Base-by-base conservation (phyloP, 768 basidiomycete species). In the Amanita pseudoporphyria region DNA sequence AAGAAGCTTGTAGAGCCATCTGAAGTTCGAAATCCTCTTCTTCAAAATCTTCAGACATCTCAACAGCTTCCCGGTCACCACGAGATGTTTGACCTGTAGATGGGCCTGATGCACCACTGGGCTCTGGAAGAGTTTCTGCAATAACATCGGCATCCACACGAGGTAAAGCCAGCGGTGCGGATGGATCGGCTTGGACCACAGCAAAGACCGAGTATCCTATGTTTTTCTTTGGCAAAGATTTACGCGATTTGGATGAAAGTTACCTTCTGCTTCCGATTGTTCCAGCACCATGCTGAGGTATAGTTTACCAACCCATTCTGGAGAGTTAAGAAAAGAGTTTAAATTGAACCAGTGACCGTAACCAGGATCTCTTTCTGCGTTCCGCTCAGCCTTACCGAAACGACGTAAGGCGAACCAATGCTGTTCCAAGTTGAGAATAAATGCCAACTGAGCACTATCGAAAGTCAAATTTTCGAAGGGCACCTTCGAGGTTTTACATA, bases 341-440 rank as follows among this genome's bases (percentile, higher is more conserved):
- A 95, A 72, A 62, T 94, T 91, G 67, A 88, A 92, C 90, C 90
- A 93, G 62, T 88, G 81, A 10, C 78, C 82, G 45, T 71, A 67
- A 28, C 71, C 78, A 13, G 64, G 62, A 59, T 79, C 76, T 24
- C 63, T 53, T 30, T 67, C 64, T 22, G 67, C 54, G 47, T 69
- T 61, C n/a, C 73, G 55, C 14, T 64, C 65, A 13, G 75, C 70
- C 46, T 58, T 61, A 16, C 88, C 89, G 59, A 94, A 94, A 16
- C 86, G 79, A 39, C 89, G 81, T 28, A 91, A 70, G 7, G 90
- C 84, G 60, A 87, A 88, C 93, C 93, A 96, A 58, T 95, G 93
- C 47, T 87, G 82, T 41, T 84, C 71, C 39, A 84, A 75, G 60
- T 96, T 90, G 30, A 96, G 75, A 50, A 96, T 83, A 61, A 93